Base-by-base conservation (phyloP, 805 yeast genomes). In the Wickerhamiella lipophila region DNA sequence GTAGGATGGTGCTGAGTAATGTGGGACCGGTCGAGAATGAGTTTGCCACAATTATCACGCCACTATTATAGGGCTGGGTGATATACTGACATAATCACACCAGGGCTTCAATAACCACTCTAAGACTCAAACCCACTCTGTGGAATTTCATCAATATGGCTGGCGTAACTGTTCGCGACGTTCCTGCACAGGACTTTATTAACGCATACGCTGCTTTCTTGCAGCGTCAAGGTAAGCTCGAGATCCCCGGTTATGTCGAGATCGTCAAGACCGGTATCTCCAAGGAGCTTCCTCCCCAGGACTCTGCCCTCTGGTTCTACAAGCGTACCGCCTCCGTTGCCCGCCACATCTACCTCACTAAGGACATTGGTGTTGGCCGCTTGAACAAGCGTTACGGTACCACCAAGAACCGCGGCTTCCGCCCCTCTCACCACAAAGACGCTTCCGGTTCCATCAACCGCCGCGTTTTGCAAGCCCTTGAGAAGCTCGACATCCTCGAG, bases 391-490 rank as follows among this genome's bases (percentile, higher is more conserved):
- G 86, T 67, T 92, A 92, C 92, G 98, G 98, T 76, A 94, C 94
- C 77, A 87, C 97, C 68, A 77, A 81, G 74, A 89, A 87, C 95
- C 92, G 97, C 78, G 98, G 98, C 75, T 78, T 78, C 76, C 83
- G 94, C 78, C 97, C 98, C 71, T 83, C 88, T 73, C 94, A 80
- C 79, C 98, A 92, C 82, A 85, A 78, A 66, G 95, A 92, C 68
- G 96, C 97, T 71, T 92, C 98, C 54, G 98, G 98, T 73, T 88
- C 97, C 63, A 78, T 92, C 71, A 92, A 92, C 96, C 87, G 98
- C 83, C 88, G 75, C 76, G 96, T 84, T 63, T 78, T 92, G 68
- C 98, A 92, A 77, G 81, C 97, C 67, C 84, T 92, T 69, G 96
- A 88, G 81, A 88, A 89, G 79, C 83, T 92, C 60, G 97, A 97